Evolutionary conservation across 139 green algal genomes (phyloP).

Genomic region (Tetradesmus lagerheimii): DNA sequence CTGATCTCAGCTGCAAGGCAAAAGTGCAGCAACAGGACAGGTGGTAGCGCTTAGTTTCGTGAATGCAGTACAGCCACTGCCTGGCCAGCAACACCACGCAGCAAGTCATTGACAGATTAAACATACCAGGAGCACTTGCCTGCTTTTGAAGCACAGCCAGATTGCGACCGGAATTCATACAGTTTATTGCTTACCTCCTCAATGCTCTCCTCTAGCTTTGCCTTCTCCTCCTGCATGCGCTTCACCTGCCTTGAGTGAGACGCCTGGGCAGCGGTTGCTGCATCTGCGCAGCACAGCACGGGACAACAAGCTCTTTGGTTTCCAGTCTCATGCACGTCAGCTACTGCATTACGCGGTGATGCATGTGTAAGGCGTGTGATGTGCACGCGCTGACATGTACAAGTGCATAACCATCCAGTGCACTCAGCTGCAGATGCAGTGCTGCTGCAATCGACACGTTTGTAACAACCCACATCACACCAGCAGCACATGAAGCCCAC

Average conservation of each 20-base stretch:
- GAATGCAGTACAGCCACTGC: not conserved
- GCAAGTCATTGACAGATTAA: too few species aligned
- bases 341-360: too few species aligned
- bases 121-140: not conserved
- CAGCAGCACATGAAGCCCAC: too few species aligned
- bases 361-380: too few species aligned
- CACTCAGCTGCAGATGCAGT: too few species aligned
- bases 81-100: not conserved
- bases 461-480: too few species aligned
- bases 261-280: not conserved
- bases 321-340: not conserved
- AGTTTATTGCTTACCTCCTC: conserved; percentile 18
- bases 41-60: too few species aligned
- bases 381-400: too few species aligned
- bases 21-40: not conserved
- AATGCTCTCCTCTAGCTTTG: conserved; percentile 19
- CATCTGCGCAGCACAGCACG: conserved; percentile 3
- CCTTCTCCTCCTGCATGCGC: conserved; percentile 38
- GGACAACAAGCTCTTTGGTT: not conserved
- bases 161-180: too few species aligned
- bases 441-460: not conserved
- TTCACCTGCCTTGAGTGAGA: conserved; percentile 4
- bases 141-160: not conserved
- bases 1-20: not conserved
- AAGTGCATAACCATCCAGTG: too few species aligned